Evolutionary conservation across 1,284 basidiomycete genomes (phyloP), one percentile per base, ranked within the genome.

Genomic region (Ganoderma lucidum): DNA sequence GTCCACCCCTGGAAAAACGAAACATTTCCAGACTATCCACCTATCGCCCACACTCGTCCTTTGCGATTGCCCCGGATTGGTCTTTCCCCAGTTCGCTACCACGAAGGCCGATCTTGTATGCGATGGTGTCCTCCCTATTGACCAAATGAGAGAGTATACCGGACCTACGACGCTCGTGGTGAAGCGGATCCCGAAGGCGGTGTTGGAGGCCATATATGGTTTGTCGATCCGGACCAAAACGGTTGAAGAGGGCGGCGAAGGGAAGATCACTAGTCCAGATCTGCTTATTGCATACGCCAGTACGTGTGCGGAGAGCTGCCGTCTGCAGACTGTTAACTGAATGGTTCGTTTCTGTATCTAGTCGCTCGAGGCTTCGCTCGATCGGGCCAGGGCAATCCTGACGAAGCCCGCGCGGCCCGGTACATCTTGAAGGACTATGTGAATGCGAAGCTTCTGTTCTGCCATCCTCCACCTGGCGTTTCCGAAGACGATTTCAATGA

Each of bases 61-160:
- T n/a, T 99, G 97, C 77, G 98, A 99, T 84, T 99, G 98, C 83
- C 98, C 98, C 15, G 98, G 98, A 83, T 86, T 99, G 37, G 98
- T 99, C 19, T 99, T 99, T 80, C 98, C 98, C 6, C 98, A 99
- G 77, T 99, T 99, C 80, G 94, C 97, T 6, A 96, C 94, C 44
- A 98, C 96, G 3, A 95, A 95, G 77, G 98, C 97, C 6, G 96
- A 97, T 71, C 85, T 99, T 66, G 94, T 99, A 32, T 98, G 96
- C 74, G 97, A 99, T 78, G 98, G 98, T 72, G 96, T 99, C 2
- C 82, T 99, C 65, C 98, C 97, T 0, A 99, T 99, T 77, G 98
- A 99, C 81, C 98, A 99, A 80, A 91, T 99, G 88, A 88, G 95
- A 74, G 98, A 99, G 80, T 90, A 97, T 79, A 96, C 93, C 2